phyloP scores from a whole-genome alignment of 495 filamentous ascomycete genomes.

The Penicillium paradoxum region DNA sequence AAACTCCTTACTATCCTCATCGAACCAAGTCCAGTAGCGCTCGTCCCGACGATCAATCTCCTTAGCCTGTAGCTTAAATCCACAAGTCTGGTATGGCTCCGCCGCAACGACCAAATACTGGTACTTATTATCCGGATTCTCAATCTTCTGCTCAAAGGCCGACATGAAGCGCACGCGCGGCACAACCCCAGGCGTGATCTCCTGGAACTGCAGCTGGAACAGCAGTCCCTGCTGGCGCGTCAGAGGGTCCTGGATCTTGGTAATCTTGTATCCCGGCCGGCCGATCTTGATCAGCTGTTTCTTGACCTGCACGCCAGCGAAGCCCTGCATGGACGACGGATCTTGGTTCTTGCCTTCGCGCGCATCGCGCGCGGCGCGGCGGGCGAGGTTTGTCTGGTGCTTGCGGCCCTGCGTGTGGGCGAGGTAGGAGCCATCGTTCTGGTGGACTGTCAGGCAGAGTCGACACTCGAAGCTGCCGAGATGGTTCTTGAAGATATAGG shows the following conservation, averaged over 20 bases:
- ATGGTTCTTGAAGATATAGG: conserved; percentile 99
- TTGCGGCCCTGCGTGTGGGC: conserved; percentile 98
- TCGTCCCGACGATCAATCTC: conserved; percentile 89
- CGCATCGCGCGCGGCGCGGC: conserved; percentile 88
- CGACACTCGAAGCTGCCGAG: conserved; percentile 98
- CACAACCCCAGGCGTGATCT: conserved; percentile 69
- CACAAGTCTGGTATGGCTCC: conserved; percentile 96
- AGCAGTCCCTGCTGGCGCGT: conserved; percentile 85
- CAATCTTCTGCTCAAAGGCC: conserved; percentile 91
- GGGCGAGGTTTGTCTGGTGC: conserved; percentile 98
- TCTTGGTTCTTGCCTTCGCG: conserved; percentile 79
- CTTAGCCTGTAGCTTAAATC: conserved; percentile 90
- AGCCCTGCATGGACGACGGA: conserved; percentile 60
- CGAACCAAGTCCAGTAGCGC: conserved; percentile 90
- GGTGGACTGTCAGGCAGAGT: conserved; percentile 97
- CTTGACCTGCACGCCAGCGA: conserved; percentile 75
- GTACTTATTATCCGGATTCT: conserved; percentile 87
- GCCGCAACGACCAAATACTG: conserved; percentile 95
- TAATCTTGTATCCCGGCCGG: conserved; percentile 95
- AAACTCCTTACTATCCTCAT: conserved; percentile 94
- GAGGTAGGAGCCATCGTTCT: conserved; percentile 99
- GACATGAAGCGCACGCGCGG: conserved; percentile 96
- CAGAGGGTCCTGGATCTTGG: conserved; percentile 84
- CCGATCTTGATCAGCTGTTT: conserved; percentile 97
- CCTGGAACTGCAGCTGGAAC: conserved; percentile 94